Evolutionary conservation across 495 filamentous ascomycete genomes (phyloP).

Genomic region (Hyaloscypha variabilis): DNA sequence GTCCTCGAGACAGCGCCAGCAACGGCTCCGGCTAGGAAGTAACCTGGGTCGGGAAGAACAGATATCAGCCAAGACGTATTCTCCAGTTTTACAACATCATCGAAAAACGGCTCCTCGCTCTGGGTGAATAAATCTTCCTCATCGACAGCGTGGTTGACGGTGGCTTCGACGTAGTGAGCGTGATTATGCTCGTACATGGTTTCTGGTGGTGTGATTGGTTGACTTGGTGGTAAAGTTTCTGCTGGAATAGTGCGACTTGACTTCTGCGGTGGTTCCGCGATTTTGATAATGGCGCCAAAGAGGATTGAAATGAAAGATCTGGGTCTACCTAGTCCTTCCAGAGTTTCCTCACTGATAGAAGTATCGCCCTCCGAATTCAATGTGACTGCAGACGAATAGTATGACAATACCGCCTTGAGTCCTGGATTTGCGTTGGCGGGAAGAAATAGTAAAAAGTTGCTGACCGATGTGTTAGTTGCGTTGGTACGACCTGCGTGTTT

Average conservation of each 20-base stretch:
- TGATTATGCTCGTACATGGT: conserved; percentile 18
- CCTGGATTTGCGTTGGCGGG: conserved; percentile 65
- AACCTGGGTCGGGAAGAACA: conserved; percentile 61
- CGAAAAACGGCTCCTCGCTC: conserved; percentile 1
- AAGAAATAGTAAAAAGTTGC: conserved; percentile 94
- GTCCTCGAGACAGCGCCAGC: conserved; percentile 92
- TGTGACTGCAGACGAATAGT: conserved; percentile 88
- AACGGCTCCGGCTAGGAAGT: conserved; percentile 92
- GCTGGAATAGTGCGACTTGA: conserved; percentile 1
- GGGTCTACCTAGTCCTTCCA: conserved; percentile 93
- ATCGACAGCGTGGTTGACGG: neutral
- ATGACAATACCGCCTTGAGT: conserved; percentile 84
- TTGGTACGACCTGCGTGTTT: neutral
- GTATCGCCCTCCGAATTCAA: conserved; percentile 95
- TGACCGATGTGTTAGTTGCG: conserved; percentile 36
- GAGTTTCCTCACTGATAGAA: conserved; percentile 81
- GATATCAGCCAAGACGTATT: conserved; percentile 47
- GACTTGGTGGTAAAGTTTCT: conserved; percentile 1
- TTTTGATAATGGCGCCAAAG: conserved; percentile 66
- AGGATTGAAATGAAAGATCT: conserved; percentile 78
- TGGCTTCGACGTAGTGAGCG: conserved; percentile 14
- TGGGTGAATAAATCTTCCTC: neutral
- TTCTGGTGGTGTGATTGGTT: neutral
- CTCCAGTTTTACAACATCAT: conserved; percentile 10
- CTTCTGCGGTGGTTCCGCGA: conserved; percentile 43